These are phyloP conservation scores for Lithohypha guttulata DNA, from an alignment of 2,329 filamentous ascomycete species.

Conservation along the genomic window DNA sequence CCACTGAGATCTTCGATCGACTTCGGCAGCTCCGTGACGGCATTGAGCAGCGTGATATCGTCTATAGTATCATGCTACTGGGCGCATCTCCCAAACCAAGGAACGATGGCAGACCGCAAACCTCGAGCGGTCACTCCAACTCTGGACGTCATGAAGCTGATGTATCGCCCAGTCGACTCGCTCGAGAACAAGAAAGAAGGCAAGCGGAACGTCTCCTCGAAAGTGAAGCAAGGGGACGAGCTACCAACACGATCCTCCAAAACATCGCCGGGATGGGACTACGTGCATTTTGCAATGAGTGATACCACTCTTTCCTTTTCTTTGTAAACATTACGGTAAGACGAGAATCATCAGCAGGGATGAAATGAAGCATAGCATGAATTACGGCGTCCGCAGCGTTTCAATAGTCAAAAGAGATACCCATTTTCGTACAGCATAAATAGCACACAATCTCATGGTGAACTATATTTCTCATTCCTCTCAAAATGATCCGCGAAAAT, in stretches of 20 bases:
- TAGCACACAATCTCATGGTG: too few relatives aligned
- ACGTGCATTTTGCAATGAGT: too few relatives aligned
- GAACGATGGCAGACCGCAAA: too few relatives aligned
- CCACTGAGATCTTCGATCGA: conserved; percentile 3
- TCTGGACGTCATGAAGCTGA: not conserved
- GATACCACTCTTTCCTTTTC: too few relatives aligned
- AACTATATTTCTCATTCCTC: too few relatives aligned
- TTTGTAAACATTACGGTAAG: too few relatives aligned
- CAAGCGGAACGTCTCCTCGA: conserved; percentile 42
- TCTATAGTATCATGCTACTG: conserved; percentile 59
- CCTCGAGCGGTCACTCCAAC: not conserved
- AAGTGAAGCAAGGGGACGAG: conserved; percentile 54
- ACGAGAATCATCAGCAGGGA: too few relatives aligned
- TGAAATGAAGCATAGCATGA: too few relatives aligned
- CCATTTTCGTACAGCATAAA: too few relatives aligned
- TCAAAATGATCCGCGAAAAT: too few relatives aligned
- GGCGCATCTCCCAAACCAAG: conserved; percentile 8
- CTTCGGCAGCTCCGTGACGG: conserved; percentile 60
- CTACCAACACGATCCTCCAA: conserved; percentile 63
- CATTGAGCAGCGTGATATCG: conserved; percentile 76
- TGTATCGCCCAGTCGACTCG: conserved; percentile 4
- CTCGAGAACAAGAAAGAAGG: conserved; percentile 3
- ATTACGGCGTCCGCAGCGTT: too few relatives aligned
- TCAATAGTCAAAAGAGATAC: too few relatives aligned
- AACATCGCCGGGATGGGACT: conserved; percentile 54